Evolutionary conservation across 805 yeast species (phyloP).

Genomic region (Wickerhamiella musiphila): DNA sequence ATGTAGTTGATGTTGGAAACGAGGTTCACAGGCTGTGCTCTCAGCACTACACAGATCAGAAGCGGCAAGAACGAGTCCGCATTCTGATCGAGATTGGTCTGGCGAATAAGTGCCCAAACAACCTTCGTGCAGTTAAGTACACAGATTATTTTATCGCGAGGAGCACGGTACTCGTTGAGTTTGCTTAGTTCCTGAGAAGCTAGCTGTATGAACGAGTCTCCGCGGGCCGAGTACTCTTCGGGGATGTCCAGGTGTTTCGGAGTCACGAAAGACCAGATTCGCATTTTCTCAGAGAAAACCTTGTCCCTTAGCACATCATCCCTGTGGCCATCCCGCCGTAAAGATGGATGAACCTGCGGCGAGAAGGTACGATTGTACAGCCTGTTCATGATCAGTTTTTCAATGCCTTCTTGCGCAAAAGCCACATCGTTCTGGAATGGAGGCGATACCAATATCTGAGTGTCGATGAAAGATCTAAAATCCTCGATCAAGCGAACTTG

Average conservation of each 20-base stretch:
- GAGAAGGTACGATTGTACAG: conserved; percentile 64
- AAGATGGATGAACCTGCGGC: conserved; percentile 38
- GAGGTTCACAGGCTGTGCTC: conserved; percentile 46
- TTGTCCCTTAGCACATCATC: conserved; percentile 49
- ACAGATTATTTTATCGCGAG: conserved; percentile 87
- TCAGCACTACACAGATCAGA: conserved; percentile 59
- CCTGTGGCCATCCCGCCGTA: conserved; percentile 36
- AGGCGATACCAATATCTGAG: conserved; percentile 27
- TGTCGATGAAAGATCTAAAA: conserved; percentile 52
- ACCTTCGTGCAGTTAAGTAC: conserved; percentile 83
- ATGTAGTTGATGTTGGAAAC: conserved; percentile 69
- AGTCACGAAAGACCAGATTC: conserved; percentile 53
- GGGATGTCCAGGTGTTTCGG: conserved; percentile 67
- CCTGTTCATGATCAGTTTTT: conserved; percentile 79
- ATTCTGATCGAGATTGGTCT: conserved; percentile 49
- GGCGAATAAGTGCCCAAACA: conserved; percentile 70
- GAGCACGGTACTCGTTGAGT: conserved; percentile 73
- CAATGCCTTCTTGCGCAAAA: conserved; percentile 80
- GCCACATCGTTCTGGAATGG: conserved; percentile 60
- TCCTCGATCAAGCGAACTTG: conserved; percentile 63
- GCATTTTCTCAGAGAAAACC: conserved; percentile 32
- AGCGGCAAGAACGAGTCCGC: conserved; percentile 93
- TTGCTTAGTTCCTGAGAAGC: conserved; percentile 63
- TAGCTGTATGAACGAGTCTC: conserved; percentile 39
- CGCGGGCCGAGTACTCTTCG: conserved; percentile 27